These are phyloP conservation scores for Ophiostoma montium DNA, from an alignment of 2,329 filamentous ascomycete species.

Conservation along the genomic window DNA sequence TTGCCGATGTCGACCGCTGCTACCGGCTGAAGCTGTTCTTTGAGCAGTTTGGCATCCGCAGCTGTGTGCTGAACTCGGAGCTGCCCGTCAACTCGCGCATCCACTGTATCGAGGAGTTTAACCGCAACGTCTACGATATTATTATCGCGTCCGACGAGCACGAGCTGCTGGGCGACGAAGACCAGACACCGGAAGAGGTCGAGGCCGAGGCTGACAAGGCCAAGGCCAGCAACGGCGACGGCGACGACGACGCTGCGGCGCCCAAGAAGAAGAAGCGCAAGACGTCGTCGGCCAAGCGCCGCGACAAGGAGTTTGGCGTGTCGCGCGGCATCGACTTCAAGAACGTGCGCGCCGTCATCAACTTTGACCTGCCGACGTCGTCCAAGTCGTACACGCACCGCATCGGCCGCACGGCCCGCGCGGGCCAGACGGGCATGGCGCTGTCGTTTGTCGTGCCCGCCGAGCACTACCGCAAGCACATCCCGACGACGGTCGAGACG, in stretches of 20 bases:
- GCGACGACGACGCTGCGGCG: slow-evolving; percentile 13
- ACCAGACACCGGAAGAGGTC: slow-evolving; percentile 33
- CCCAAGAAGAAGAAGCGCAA: slow-evolving; percentile 54
- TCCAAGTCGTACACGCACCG: slow-evolving; percentile 94
- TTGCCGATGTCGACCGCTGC: slow-evolving; percentile 72
- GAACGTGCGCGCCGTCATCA: slow-evolving; percentile 85
- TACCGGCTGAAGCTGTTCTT: slow-evolving; percentile 91
- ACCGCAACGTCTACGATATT: slow-evolving; percentile 92
- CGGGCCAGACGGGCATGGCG: slow-evolving; percentile 83
- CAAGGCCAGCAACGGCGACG: slow-evolving; percentile 13
- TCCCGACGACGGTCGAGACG: slow-evolving; percentile 63
- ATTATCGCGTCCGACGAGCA: slow-evolving; percentile 75
- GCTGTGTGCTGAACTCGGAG: slow-evolving; percentile 87
- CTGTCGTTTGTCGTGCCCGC: slow-evolving; percentile 87
- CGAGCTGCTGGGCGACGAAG: slow-evolving; percentile 22
- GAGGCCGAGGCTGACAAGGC: slow-evolving; percentile 26
- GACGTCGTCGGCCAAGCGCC: slow-evolving; percentile 34
- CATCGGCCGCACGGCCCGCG: slow-evolving; percentile 84
- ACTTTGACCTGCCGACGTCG: slow-evolving; percentile 84
- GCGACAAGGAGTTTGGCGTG: slow-evolving; percentile 84
- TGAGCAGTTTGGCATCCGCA: slow-evolving; percentile 91
- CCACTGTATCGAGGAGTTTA: slow-evolving; percentile 95
- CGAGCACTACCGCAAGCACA: slow-evolving; percentile 75
- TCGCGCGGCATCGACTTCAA: slow-evolving; percentile 94
- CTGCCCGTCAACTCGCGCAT: slow-evolving; percentile 84